These are phyloP conservation scores for Saturnispora hagleri DNA, from an alignment of 805 yeast genomes.

Conservation along the genomic window DNA sequence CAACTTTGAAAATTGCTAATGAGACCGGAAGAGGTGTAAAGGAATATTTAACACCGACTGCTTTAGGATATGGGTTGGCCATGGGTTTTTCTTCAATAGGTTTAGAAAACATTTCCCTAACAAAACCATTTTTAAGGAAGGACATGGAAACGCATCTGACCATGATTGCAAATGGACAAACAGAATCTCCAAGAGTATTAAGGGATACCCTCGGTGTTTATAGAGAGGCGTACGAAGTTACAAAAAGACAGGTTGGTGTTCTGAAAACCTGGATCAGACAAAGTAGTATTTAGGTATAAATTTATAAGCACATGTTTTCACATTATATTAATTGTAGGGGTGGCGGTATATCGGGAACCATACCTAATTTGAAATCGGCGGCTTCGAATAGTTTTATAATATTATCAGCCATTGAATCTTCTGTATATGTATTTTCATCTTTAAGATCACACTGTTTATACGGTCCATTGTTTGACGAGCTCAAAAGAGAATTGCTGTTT, in stretches of 20 bases:
- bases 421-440: neutral
- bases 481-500: neutral
- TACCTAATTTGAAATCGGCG: slow-evolving; percentile 43
- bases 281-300: neutral
- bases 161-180: slow-evolving; percentile 58
- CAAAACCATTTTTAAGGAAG: slow-evolving; percentile 82
- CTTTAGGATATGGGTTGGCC: slow-evolving; percentile 76
- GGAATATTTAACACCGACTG: slow-evolving; percentile 59
- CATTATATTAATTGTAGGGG: slow-evolving; percentile 34
- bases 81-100: slow-evolving; percentile 81
- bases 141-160: slow-evolving; percentile 60
- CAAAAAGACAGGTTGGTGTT: neutral
- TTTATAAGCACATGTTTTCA: neutral
- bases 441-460: neutral
- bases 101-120: slow-evolving; percentile 58
- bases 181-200: slow-evolving; percentile 44
- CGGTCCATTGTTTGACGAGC: slow-evolving; percentile 10
- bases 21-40: slow-evolving; percentile 30
- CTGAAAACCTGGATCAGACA: slow-evolving; percentile 1
- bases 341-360: slow-evolving; percentile 66
- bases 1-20: slow-evolving; percentile 10
- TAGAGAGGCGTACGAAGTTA: slow-evolving; percentile 44
- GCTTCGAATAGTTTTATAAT: slow-evolving; percentile 57
- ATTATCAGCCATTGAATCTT: neutral
- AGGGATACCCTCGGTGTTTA: slow-evolving; percentile 47